Evolutionary conservation across 108 stramenopile genomes (phyloP).

Genomic region (Skeletonema marinoi): DNA sequence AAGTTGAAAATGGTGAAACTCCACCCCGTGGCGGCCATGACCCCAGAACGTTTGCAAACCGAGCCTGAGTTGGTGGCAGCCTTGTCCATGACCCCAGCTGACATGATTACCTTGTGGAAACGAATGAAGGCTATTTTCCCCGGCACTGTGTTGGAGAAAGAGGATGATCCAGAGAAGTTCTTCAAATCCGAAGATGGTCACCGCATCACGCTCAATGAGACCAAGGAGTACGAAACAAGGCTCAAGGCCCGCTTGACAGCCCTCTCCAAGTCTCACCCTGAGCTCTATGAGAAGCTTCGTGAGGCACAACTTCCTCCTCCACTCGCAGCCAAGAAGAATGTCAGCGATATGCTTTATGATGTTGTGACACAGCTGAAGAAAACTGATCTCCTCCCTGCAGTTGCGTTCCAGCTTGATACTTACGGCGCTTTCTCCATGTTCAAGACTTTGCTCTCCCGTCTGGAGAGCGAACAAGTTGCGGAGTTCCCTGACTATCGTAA

Average conservation of each 20-base stretch:
- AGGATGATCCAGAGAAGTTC: slow-evolving; percentile 94
- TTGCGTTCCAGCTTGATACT: slow-evolving; percentile 98
- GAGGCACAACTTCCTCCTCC: slow-evolving; percentile 81
- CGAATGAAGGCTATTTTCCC: slow-evolving; percentile 84
- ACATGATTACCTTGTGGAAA: slow-evolving; percentile 95
- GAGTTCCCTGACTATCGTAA: slow-evolving; percentile 94
- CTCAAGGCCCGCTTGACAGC: slow-evolving; percentile 85
- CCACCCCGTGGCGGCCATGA: slow-evolving; percentile 96
- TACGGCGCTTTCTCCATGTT: slow-evolving; percentile 97
- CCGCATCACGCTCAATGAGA: slow-evolving; percentile 94
- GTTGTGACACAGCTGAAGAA: slow-evolving; percentile 86
- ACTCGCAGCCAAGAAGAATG: slow-evolving; percentile 77
- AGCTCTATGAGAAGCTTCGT: slow-evolving; percentile 82
- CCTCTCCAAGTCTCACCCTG: slow-evolving; percentile 83
- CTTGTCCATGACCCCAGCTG: slow-evolving; percentile 94
- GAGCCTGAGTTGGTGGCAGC: slow-evolving; percentile 77
- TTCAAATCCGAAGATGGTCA: slow-evolving; percentile 83
- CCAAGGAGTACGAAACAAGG: slow-evolving; percentile 95
- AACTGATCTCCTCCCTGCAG: slow-evolving; percentile 89
- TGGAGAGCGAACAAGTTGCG: slow-evolving; percentile 90
- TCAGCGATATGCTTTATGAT: slow-evolving; percentile 82
- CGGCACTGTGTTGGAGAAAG: slow-evolving; percentile 75
- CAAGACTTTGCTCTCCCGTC: slow-evolving; percentile 86
- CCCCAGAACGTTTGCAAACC: slow-evolving; percentile 78
- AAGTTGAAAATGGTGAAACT: slow-evolving; percentile 87